Conservation (phyloP, 1,284 basidiomycete species). For the Cryptococcus hybrid region DNA sequence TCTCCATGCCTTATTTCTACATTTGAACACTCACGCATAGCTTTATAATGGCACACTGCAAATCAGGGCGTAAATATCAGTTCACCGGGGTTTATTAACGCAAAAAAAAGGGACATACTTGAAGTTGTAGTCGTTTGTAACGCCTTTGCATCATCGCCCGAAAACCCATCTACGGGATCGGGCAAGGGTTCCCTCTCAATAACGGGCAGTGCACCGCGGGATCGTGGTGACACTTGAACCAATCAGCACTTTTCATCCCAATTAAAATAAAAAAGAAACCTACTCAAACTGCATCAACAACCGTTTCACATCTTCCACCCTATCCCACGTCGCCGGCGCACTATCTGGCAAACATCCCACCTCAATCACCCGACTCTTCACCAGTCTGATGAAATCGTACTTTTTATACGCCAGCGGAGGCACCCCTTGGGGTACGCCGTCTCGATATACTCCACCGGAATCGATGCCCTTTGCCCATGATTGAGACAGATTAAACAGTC, state of each 20-base stretch:
- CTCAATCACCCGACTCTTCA: slow-evolving; percentile 33
- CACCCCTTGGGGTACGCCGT: slow-evolving; percentile 25
- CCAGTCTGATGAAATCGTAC: slow-evolving; percentile 36
- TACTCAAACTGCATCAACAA: slow-evolving; percentile 26
- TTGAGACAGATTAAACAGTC: slow-evolving; percentile 42
- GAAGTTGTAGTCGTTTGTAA: slow-evolving; percentile 26
- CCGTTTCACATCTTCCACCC: slow-evolving; percentile 26
- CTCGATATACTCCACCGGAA: slow-evolving; percentile 39
- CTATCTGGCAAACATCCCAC: slow-evolving; percentile 38
- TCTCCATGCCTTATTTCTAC: no score
- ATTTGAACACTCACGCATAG: slow-evolving; percentile 7
- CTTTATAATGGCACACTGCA: slow-evolving; percentile 39
- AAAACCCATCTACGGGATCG: slow-evolving; percentile 13
- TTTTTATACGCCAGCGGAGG: slow-evolving; percentile 19
- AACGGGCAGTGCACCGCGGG: slow-evolving; percentile 31
- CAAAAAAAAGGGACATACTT: slow-evolving; percentile 5
- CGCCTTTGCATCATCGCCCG: slow-evolving; percentile 12
- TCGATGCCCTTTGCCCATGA: slow-evolving; percentile 38
- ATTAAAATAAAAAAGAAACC: slow-evolving; percentile 6
- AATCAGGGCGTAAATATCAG: slow-evolving; percentile 9
- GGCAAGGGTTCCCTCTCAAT: slow-evolving; percentile 30
- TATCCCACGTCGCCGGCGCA: slow-evolving; percentile 25
- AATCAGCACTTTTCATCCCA: not conserved
- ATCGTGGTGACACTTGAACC: slow-evolving; percentile 10
- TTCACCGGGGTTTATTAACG: not conserved